Percentiles rank a stretch among this genome's conserved stretches.
Evolutionary conservation across 2,329 filamentous ascomycete species (phyloP).

Genomic region (Colletotrichum neosansevieriae): DNA sequence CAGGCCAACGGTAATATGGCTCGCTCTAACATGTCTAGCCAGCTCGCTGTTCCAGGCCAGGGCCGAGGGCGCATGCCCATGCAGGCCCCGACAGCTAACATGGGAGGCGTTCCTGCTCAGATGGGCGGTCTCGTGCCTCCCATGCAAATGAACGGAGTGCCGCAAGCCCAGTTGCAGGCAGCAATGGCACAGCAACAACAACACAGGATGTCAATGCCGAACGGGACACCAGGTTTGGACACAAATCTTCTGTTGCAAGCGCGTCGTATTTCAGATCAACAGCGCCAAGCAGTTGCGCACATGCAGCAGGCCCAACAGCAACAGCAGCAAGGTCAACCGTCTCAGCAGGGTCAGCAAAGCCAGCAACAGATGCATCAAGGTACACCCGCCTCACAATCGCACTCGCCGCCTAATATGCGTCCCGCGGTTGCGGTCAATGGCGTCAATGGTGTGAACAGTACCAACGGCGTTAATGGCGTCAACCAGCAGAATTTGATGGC

Average conservation of each 20-base stretch:
- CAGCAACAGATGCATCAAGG: slow-evolving; percentile 46
- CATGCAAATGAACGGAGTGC: slow-evolving; percentile 73
- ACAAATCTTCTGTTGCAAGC: slow-evolving; percentile 71
- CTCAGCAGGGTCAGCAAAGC: slow-evolving; percentile 54
- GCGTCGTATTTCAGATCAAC: slow-evolving; percentile 75
- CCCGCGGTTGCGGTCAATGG: slow-evolving; percentile 42
- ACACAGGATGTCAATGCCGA: slow-evolving; percentile 69
- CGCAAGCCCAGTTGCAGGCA: slow-evolving; percentile 77
- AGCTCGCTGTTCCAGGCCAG: slow-evolving; percentile 60
- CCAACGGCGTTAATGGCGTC: slow-evolving; percentile 59
- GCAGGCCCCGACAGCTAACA: slow-evolving; percentile 64
- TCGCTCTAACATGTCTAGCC: slow-evolving; percentile 58
- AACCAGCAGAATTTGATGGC: slow-evolving; percentile 66
- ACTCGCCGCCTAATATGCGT: slow-evolving; percentile 58
- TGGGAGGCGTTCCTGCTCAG: slow-evolving; percentile 61
- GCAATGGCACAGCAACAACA: slow-evolving; percentile 58
- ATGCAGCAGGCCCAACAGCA: slow-evolving; percentile 51
- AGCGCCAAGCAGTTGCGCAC: slow-evolving; percentile 62
- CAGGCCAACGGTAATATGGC: slow-evolving; percentile 47
- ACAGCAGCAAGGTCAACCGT: slow-evolving; percentile 58
- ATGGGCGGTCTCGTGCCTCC: slow-evolving; percentile 65
- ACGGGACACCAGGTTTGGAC: slow-evolving; percentile 64
- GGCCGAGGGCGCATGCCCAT: slow-evolving; percentile 65
- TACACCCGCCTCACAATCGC: slow-evolving; percentile 48
- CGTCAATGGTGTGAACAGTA: slow-evolving; percentile 47